These are phyloP conservation scores for Noccaea caerulescens DNA, from an alignment of 345 rosid species.

Conservation along the genomic window DNA sequence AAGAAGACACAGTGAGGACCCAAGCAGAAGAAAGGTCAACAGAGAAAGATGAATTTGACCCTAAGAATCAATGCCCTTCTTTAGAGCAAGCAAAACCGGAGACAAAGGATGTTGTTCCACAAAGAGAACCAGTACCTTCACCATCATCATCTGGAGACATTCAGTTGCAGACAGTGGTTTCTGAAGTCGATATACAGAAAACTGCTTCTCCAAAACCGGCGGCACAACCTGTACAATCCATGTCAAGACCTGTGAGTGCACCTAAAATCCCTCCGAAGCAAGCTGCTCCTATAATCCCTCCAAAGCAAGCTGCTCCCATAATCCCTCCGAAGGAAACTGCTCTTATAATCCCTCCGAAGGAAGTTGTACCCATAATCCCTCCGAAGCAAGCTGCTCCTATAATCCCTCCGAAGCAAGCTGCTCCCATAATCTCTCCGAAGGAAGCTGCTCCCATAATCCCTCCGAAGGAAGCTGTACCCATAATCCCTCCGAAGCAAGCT, in stretches of 20 bases:
- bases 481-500: too few species aligned
- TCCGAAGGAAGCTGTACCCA: too few species aligned
- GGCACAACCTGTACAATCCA: slow-evolving; percentile 51
- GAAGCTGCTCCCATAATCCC: too few species aligned
- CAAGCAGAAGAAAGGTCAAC: slow-evolving; percentile 46
- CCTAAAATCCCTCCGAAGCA: slow-evolving; percentile 63
- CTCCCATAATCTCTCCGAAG: too few species aligned
- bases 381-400: too few species aligned
- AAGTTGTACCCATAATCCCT: too few species aligned
- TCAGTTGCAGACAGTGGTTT: background rate
- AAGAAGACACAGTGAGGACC: slow-evolving; percentile 56
- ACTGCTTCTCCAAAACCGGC: slow-evolving; percentile 41
- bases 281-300: slow-evolving; percentile 49
- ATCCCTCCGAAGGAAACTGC: slow-evolving; percentile 58
- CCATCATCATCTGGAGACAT: too few species aligned
- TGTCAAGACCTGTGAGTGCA: slow-evolving; percentile 88
- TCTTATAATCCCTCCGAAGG: too few species aligned
- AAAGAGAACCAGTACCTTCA: too few species aligned
- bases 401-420: too few species aligned
- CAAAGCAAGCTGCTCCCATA: too few species aligned
- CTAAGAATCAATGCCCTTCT: slow-evolving; percentile 47
- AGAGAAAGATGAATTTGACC: slow-evolving; percentile 52
- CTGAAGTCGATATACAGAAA: too few species aligned
- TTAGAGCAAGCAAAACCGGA: slow-evolving; percentile 58
- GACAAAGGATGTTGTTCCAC: slow-evolving; percentile 48